Conservation (phyloP, 768 basidiomycete species). For the Vishniacozyma victoriae region DNA sequence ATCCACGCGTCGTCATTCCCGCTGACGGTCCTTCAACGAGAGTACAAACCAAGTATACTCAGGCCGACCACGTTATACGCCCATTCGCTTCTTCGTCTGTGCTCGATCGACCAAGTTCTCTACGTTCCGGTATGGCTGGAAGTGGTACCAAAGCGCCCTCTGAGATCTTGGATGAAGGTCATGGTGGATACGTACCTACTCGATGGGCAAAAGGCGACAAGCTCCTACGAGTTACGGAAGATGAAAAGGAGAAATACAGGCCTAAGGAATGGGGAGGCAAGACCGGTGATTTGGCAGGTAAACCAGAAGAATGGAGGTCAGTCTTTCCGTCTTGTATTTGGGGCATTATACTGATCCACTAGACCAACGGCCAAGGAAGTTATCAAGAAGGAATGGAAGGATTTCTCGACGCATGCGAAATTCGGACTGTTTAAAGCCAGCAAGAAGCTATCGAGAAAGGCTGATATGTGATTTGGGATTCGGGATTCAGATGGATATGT, state of each 20-base stretch:
- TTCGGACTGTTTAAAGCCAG: slow-evolving; percentile 43
- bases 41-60: slow-evolving; percentile 27
- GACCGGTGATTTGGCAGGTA: slow-evolving; percentile 29
- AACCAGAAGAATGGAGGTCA: slow-evolving; percentile 44
- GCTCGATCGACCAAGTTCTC: slow-evolving; percentile 1
- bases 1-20: slow-evolving; percentile 34
- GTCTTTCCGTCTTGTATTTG: slow-evolving; percentile 9
- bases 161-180: slow-evolving; percentile 29
- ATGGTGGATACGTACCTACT: slow-evolving; percentile 42
- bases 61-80: slow-evolving; percentile 38
- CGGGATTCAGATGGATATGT: too few species aligned
- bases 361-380: slow-evolving; percentile 37
- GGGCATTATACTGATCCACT: background rate
- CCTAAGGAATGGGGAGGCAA: slow-evolving; percentile 45
- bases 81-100: background rate
- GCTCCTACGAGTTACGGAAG: slow-evolving; percentile 31
- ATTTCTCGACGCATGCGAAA: slow-evolving; percentile 37
- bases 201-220: slow-evolving; percentile 45
- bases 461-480: too few species aligned
- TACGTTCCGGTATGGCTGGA: slow-evolving; percentile 6
- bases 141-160: slow-evolving; percentile 12
- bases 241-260: slow-evolving; percentile 43
- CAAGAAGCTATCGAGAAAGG: slow-evolving; percentile 44
- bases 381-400: slow-evolving; percentile 43
- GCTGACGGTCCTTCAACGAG: slow-evolving; percentile 18